Conservation (phyloP, 805 yeast species). For the Clavispora carvajalis region DNA sequence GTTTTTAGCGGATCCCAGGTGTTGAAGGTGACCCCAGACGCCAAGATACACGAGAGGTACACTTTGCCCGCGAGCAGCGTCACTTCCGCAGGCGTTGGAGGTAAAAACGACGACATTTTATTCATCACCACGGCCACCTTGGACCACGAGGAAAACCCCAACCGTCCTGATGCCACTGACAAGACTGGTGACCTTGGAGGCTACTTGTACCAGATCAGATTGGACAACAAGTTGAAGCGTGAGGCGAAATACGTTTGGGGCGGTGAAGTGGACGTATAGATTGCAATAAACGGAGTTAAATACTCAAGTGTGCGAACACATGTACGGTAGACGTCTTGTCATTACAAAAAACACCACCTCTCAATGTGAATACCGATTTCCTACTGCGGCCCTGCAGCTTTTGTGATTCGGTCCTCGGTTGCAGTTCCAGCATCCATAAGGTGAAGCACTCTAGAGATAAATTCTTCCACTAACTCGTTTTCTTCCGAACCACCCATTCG, state of each 20-base stretch:
- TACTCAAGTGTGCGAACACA: too few relatives aligned
- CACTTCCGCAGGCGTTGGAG: conserved; percentile 66
- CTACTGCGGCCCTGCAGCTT: too few relatives aligned
- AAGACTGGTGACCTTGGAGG: conserved; percentile 56
- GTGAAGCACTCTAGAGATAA: conserved; percentile 41
- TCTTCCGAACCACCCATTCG: conserved; percentile 62
- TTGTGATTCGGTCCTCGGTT: too few relatives aligned
- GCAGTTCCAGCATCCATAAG: conserved; percentile 13
- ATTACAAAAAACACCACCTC: too few relatives aligned
- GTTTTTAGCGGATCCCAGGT: conserved; percentile 60
- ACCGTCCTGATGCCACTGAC: conserved; percentile 18
- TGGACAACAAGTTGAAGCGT: conserved; percentile 26
- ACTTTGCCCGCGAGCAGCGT: conserved; percentile 55
- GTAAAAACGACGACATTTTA: conserved; percentile 45
- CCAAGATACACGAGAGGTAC: conserved; percentile 47
- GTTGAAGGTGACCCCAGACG: conserved; percentile 46
- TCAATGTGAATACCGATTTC: too few relatives aligned
- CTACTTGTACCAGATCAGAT: conserved; percentile 43
- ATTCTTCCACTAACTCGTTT: conserved; percentile 67
- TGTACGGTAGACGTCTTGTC: too few relatives aligned
- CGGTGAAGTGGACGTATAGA: conserved; percentile 11
- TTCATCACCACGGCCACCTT: conserved; percentile 65
- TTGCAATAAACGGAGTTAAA: too few relatives aligned
- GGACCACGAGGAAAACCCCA: conserved; percentile 30
- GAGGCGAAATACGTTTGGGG: conserved; percentile 27